Evolutionary conservation across 2,329 filamentous ascomycete species (phyloP), one percentile per base, ranked within the genome.

Genomic region (Verticillium longisporum): DNA sequence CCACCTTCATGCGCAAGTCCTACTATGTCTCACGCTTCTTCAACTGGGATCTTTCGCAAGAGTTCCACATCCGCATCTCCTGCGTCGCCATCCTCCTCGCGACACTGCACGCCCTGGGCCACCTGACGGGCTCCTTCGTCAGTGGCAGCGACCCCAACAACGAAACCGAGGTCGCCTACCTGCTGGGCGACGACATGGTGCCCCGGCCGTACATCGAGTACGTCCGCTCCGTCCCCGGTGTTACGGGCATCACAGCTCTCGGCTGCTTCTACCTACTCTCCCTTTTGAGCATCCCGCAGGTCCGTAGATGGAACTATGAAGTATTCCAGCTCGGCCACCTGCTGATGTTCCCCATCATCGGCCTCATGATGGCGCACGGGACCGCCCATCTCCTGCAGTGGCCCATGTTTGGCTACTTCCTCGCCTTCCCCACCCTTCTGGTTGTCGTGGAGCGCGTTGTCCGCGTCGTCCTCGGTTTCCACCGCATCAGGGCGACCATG

Each of bases 291-390:
- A 77, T 82, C 63, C 82, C 83, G 0, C 74, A 73, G 34, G 73
- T 85, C 0, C 74, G 83, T 0, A 77, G 72, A 14, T 78, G 77
- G 75, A 82, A 76, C 64, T 85, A 85, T 59, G 80, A 86, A 64
- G 65, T 84, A 21, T 86, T 86, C 63, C 83, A 86, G 64, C 71
- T 84, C 0, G 80, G 78, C 0, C 83, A 86, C 64, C 63, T 85
- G 6, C 76, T 86, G 41, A 84, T 85, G 80, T 85, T 80, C 53
- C 83, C 82, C 9, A 80, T 86, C 21, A 79, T 86, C 33, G 82
- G 78, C 0, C 71, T 85, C 0, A 75, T 85, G 66, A 80, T 79
- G 68, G 82, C 80, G 0, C 83, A 86, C 64, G 83, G 83, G 0
- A 80, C 81, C 0, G 73, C 75, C 0, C 75, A 69, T 2, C 69